Evolutionary conservation across 352 stramenopile species (phyloP), one percentile per base, ranked within the genome.

Genomic region (Phytopythium vexans): DNA sequence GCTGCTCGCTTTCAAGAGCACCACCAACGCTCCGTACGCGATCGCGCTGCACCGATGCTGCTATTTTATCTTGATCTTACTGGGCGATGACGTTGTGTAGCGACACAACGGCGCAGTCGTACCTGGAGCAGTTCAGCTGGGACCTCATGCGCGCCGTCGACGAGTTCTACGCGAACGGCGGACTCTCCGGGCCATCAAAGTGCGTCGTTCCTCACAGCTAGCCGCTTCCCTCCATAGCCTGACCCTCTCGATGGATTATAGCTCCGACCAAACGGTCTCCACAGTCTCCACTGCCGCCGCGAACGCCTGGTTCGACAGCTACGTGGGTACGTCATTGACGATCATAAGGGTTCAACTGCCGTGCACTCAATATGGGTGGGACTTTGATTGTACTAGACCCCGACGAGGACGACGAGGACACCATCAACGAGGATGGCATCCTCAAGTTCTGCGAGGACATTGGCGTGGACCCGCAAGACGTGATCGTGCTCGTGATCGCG

Each of bases 371-470:
- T 12, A 51, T 36, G 32, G 0, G 8, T 7, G 2, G 32, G 5
- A 47, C 41, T 14, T 0, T 62, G 16, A 15, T 5, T 45, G 7
- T 8, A 59, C 7, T 46, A 71, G 62, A 70, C 45, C 42, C 53
- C 40, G 77, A 87, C 39, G 72, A 80, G 32, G 70, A 87, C 6
- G 60, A 79, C 11, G 78, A 88, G 15, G 81, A 90, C 48, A 32
- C 55, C 11, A 90, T 92, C 39, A 74, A 74, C 27, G 81, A 92
- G 44, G 82, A 92, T 41, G 82, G 82, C 3, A 89, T 92, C 31
- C 58, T 89, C 27, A 86, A 88, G 48, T 91, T 92, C 46, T 92
- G 82, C 57, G 76, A 89, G 43, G 82, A 90, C 56, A 85, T 89
- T 42, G 71, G 69, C 39, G 74, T 90, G 39, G 82, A 92, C n/a